A percentile compares a stretch with the other conserved stretches of the same genome.
These are phyloP conservation scores for Epichloe scottii DNA, from an alignment of 2,329 filamentous ascomycete species.

Conservation along the genomic window DNA sequence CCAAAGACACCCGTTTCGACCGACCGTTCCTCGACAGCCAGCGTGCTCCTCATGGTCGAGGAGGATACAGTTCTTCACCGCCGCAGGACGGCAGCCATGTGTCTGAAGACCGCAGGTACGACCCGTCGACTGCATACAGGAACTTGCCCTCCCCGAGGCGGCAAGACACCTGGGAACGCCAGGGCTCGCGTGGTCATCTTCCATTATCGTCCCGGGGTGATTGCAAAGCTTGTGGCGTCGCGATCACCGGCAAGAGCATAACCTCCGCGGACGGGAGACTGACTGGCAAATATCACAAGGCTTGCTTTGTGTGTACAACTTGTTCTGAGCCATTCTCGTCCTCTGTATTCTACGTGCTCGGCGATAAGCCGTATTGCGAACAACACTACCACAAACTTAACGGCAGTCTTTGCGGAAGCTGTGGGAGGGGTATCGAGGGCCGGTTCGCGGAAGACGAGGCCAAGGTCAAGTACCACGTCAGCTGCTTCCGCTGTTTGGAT, in stretches of 20 bases:
- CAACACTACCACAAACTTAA: slow-evolving; percentile 89
- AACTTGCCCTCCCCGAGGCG: background rate
- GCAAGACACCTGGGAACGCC: slow-evolving; percentile 10
- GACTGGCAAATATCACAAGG: slow-evolving; percentile 87
- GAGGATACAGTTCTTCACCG: slow-evolving; percentile 5
- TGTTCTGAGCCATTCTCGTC: slow-evolving; percentile 74
- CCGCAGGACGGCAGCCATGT: background rate
- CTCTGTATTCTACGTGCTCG: slow-evolving; percentile 81
- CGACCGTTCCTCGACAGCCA: background rate
- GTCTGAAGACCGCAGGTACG: background rate
- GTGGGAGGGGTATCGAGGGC: slow-evolving; percentile 79
- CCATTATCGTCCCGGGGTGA: slow-evolving; percentile 47
- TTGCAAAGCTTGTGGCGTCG: slow-evolving; percentile 69
- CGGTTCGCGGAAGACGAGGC: slow-evolving; percentile 79
- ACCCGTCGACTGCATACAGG: background rate
- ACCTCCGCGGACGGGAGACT: slow-evolving; percentile 87
- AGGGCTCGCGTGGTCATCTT: slow-evolving; percentile 27
- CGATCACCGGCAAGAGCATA: slow-evolving; percentile 82
- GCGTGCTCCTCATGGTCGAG: background rate
- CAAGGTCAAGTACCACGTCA: slow-evolving; percentile 69
- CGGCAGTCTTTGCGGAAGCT: slow-evolving; percentile 69
- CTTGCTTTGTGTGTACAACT: slow-evolving; percentile 83
- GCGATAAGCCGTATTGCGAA: slow-evolving; percentile 81
- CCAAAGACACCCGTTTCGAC: slow-evolving; percentile 11
- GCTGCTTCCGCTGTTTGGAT: slow-evolving; percentile 74